A percentile compares a stretch with the other conserved stretches of the same genome.
These are phyloP conservation scores for Alternaria longipes DNA, from an alignment of 2,329 filamentous ascomycete genomes.

Conservation along the genomic window DNA sequence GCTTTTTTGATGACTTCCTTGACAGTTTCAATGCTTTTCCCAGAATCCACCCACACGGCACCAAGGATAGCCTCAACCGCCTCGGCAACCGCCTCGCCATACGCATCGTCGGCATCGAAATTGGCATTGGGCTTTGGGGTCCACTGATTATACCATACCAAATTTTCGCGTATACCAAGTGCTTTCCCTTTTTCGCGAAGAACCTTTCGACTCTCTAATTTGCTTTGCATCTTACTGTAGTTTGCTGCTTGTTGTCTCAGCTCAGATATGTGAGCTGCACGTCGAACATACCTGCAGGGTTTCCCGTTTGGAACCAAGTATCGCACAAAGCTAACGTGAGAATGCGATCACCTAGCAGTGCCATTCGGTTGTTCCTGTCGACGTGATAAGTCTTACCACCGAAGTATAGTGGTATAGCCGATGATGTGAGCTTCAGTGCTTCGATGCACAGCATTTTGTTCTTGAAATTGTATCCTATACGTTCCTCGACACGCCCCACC, in stretches of 20 bases:
- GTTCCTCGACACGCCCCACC: slow-evolving; percentile 25
- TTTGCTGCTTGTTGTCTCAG: slow-evolving; percentile 14
- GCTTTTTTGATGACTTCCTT: slow-evolving; percentile 18
- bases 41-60: slow-evolving; percentile 35
- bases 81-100: slow-evolving; percentile 19
- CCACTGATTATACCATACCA: slow-evolving; percentile 9
- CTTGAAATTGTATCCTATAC: slow-evolving; percentile 32
- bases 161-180: slow-evolving; percentile 18
- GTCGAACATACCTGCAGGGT: slow-evolving; percentile 13
- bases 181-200: slow-evolving; percentile 13
- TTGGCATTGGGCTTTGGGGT: too few species aligned
- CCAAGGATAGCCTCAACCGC: slow-evolving; percentile 35
- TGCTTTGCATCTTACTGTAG: slow-evolving; percentile 9
- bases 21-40: slow-evolving; percentile 14
- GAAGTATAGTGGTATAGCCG: slow-evolving; percentile 21
- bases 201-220: slow-evolving; percentile 13
- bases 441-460: slow-evolving; percentile 30
- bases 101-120: too few species aligned
- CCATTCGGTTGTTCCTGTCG: slow-evolving; percentile 29
- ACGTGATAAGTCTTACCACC: slow-evolving; percentile 19
- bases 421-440: slow-evolving; percentile 28
- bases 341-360: slow-evolving; percentile 33
- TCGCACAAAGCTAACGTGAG: slow-evolving; percentile 25
- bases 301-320: slow-evolving; percentile 28
- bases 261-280: neutral